Evolutionary conservation across 2,329 filamentous ascomycete species (phyloP).

Genomic region (Teratosphaeria pseudoeucalypti): DNA sequence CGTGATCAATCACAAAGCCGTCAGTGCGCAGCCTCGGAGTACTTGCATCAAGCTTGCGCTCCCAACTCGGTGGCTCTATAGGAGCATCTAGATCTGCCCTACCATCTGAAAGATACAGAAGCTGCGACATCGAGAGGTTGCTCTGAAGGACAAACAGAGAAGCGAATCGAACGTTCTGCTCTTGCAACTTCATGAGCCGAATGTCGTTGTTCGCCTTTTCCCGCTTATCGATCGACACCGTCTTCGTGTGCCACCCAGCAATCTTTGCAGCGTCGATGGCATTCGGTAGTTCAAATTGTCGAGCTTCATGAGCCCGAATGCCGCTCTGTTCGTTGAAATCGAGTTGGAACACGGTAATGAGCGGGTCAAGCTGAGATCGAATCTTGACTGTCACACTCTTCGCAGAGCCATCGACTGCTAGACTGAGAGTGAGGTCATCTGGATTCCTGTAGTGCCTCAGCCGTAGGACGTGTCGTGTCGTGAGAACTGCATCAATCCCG

Average conservation of each 20-base stretch:
- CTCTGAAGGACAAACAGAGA: background rate
- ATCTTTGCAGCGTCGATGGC: background rate
- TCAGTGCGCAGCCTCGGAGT: slow-evolving; percentile 5
- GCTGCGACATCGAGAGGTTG: background rate
- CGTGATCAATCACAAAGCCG: slow-evolving; percentile 12
- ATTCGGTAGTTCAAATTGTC: background rate
- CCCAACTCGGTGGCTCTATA: slow-evolving; percentile 11
- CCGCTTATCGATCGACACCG: background rate
- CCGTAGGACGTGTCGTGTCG: slow-evolving; percentile 31
- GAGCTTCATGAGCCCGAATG: background rate
- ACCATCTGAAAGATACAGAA: background rate
- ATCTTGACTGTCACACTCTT: background rate
- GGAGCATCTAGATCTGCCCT: background rate
- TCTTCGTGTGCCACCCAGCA: background rate
- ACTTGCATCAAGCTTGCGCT: slow-evolving; percentile 5
- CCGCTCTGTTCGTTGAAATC: background rate
- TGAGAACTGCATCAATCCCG: slow-evolving; percentile 8
- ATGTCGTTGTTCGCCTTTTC: background rate
- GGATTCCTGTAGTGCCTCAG: slow-evolving; percentile 43
- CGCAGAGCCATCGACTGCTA: background rate
- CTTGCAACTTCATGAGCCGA: background rate
- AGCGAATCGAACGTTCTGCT: background rate
- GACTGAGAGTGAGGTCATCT: background rate
- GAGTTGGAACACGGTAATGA: background rate
- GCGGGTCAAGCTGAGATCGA: background rate